Conservation (phyloP, 108 stramenopile species). For the Nitzschia sp. region DNA sequence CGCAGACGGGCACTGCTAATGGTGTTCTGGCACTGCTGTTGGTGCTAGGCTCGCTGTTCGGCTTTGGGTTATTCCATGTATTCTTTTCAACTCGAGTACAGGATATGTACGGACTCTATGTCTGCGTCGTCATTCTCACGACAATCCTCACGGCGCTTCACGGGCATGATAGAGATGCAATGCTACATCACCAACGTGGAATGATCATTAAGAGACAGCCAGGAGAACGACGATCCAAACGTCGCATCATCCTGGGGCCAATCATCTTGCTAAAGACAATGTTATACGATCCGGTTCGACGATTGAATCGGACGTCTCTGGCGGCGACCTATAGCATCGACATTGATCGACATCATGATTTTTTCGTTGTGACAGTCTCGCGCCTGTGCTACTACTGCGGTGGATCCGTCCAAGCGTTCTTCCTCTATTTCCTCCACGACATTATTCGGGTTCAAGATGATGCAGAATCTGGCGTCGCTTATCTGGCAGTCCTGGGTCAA, state of each 20-base stretch:
- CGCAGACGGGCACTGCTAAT: conserved; percentile 65
- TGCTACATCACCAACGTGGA: conserved; percentile 18
- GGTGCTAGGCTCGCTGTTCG: conserved; percentile 58
- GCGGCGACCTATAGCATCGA: conserved; percentile 48
- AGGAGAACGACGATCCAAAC: conserved; percentile 13
- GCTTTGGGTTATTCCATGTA: conserved; percentile 57
- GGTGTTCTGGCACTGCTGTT: conserved; percentile 55
- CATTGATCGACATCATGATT: conserved; percentile 45
- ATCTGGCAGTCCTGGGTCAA: conserved; percentile 51
- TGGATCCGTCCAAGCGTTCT: conserved; percentile 52
- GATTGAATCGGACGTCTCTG: conserved; percentile 36
- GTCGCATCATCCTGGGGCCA: conserved; percentile 37
- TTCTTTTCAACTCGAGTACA: conserved; percentile 18
- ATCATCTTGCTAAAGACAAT: conserved; percentile 38
- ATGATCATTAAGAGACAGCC: neutral
- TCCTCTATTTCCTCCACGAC: conserved; percentile 51
- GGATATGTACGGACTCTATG: conserved; percentile 39
- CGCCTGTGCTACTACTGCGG: conserved; percentile 74
- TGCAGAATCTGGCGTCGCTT: conserved; percentile 50
- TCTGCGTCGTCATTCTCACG: conserved; percentile 33
- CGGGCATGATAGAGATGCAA: conserved; percentile 43
- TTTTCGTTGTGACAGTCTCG: conserved; percentile 62
- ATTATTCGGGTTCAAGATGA: conserved; percentile 42
- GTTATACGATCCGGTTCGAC: conserved; percentile 39
- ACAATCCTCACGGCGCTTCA: conserved; percentile 36